Conservation (phyloP, 2,329 filamentous ascomycete species). For the Trichophyton schoenleinii region DNA sequence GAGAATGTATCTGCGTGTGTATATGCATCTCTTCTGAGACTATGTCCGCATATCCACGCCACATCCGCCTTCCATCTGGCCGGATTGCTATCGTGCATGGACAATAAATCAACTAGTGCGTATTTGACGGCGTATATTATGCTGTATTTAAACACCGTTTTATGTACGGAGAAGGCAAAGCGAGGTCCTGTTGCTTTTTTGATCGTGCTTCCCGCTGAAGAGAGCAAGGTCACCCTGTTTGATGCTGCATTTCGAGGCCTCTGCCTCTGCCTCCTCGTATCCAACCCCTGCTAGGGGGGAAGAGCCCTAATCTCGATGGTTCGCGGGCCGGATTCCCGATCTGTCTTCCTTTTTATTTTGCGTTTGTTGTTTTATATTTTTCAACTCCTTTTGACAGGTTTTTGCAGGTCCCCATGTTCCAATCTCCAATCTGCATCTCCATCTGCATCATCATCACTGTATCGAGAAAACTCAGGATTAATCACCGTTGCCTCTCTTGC, state of each 20-base stretch:
- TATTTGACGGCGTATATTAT: neutral
- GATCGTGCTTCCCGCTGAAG: slow-evolving; percentile 3
- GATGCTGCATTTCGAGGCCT: no score
- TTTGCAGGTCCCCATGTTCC: neutral
- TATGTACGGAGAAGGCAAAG: neutral
- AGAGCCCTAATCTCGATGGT: slow-evolving; percentile 1
- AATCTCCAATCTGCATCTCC: neutral
- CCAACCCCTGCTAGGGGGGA: neutral
- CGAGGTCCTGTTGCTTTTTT: neutral
- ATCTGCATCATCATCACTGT: neutral
- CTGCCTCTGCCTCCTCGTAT: neutral
- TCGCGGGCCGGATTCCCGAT: slow-evolving; percentile 4
- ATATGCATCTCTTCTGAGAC: neutral
- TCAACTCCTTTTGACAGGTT: no score
- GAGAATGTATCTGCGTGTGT: neutral
- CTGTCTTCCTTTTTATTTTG: neutral
- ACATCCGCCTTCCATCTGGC: slow-evolving; percentile 1
- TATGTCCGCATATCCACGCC: neutral
- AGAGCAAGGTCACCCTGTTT: neutral
- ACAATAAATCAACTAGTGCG: neutral
- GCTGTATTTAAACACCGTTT: neutral
- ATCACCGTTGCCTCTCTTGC: neutral
- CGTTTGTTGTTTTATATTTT: neutral
- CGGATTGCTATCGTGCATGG: slow-evolving; percentile 1
- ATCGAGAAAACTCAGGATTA: neutral